Conservation (phyloP, 768 basidiomycete species). For the Neoboletus magnificus region DNA sequence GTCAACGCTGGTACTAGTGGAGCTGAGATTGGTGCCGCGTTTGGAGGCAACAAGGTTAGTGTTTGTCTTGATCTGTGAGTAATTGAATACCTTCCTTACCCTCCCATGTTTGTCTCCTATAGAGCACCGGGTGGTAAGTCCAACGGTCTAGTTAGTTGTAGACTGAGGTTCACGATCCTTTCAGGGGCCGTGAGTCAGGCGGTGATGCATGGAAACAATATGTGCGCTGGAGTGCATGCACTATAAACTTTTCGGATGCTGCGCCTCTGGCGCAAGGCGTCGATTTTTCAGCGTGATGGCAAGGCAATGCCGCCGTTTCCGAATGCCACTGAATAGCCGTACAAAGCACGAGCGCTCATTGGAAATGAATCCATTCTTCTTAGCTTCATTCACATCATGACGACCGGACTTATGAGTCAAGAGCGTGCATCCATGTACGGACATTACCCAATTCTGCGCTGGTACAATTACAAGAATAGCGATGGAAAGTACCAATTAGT, state of each 20-base stretch:
- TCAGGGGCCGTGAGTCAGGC: conserved; percentile 91
- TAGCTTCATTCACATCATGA: conserved; percentile 27
- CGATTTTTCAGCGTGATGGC: conserved; percentile 56
- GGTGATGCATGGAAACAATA: conserved; percentile 99
- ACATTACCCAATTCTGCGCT: conserved; percentile 9
- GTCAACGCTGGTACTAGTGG: conserved; percentile 69
- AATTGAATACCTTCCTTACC: conserved; percentile 13
- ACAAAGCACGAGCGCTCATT: conserved; percentile 2
- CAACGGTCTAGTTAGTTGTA: conserved; percentile 3
- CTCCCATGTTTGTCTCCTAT: conserved; percentile 14
- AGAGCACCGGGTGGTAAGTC: conserved; percentile 83
- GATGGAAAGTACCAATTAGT: conserved; percentile 9
- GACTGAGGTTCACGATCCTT: conserved; percentile 20
- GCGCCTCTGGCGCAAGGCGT: conserved; percentile 94
- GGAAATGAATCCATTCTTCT: conserved; percentile 10
- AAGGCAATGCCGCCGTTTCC: conserved; percentile 1
- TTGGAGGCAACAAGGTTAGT: conserved; percentile 88
- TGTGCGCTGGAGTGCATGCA: conserved; percentile 88
- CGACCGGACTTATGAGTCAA: conserved; percentile 13
- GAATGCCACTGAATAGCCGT: conserved; percentile 4
- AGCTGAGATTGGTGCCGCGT: conserved; percentile 80
- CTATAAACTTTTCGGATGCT: conserved; percentile 88
- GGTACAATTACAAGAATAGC: conserved; percentile 26
- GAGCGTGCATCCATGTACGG: conserved; percentile 6
- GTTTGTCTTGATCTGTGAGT: conserved; percentile 3